Conservation (phyloP, 345 rosid genomes). For the Garcia nutans region DNA sequence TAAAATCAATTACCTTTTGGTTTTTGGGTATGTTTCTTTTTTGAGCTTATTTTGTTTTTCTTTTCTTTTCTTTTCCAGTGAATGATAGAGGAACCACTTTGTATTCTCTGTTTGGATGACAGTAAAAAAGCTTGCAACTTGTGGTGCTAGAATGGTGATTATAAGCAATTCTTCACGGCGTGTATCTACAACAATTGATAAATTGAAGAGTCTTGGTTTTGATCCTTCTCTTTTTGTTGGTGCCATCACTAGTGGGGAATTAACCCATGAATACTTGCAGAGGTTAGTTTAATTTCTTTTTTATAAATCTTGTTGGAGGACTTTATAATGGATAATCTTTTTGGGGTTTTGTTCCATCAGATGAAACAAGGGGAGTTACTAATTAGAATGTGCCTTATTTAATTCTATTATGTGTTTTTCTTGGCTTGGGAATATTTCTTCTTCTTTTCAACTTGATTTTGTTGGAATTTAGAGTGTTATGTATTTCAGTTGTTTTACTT, state of each 20-base stretch:
- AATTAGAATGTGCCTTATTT: neutral
- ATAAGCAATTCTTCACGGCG: conserved; percentile 94
- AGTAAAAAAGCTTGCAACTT: conserved; percentile 70
- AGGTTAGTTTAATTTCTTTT: conserved; percentile 38
- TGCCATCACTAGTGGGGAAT: conserved; percentile 89
- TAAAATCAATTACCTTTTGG: conserved; percentile 28
- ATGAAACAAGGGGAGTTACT: neutral
- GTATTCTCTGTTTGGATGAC: conserved; percentile 28
- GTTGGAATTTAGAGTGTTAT: neutral
- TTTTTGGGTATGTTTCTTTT: conserved; percentile 6
- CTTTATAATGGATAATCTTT: neutral
- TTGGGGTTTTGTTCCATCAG: neutral
- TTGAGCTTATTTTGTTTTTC: neutral
- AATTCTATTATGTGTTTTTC: neutral
- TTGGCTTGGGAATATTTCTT: neutral
- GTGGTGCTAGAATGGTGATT: conserved; percentile 79
- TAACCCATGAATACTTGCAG: conserved; percentile 74
- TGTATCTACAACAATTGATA: conserved; percentile 73
- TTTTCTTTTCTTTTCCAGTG: neutral
- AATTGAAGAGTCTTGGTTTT: conserved; percentile 81
- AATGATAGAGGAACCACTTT: conserved; percentile 5
- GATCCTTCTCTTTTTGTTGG: conserved; percentile 86
- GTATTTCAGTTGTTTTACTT: neutral
- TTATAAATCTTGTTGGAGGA: too few species aligned
- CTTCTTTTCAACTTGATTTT: neutral